Percentiles rank a stretch among this genome's conserved stretches.
Conservation (phyloP, 371 early-diverging fungal species). For the Saksenaea vasiformis region DNA sequence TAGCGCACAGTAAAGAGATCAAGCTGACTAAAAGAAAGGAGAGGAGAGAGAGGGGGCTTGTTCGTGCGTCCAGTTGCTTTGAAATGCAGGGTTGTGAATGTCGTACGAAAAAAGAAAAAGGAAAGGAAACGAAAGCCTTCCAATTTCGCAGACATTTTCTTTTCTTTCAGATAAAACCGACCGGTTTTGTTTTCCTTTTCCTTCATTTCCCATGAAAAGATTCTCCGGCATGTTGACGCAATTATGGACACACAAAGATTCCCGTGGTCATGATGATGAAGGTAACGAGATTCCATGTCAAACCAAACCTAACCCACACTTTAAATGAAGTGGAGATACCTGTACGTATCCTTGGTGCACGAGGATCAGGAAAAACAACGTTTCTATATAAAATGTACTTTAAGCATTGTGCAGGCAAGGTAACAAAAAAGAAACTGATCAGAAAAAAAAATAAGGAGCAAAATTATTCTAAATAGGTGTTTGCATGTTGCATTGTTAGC, state of each 20-base stretch:
- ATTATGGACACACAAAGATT: background rate
- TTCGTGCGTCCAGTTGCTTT: background rate
- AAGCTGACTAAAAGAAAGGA: background rate
- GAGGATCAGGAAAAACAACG: slow-evolving; percentile 37
- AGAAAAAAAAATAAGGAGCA: background rate
- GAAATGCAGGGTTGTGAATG: background rate
- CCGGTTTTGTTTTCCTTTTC: background rate
- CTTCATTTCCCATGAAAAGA: background rate
- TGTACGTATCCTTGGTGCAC: slow-evolving; percentile 26
- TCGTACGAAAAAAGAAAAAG: background rate
- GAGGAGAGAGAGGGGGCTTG: background rate
- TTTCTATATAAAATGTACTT: slow-evolving; percentile 40
- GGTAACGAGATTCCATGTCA: background rate
- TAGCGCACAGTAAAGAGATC: background rate
- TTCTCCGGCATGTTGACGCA: background rate
- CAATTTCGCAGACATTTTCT: background rate
- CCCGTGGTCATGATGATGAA: background rate
- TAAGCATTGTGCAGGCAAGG: slow-evolving; percentile 26
- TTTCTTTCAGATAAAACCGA: background rate
- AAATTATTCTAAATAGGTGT: background rate
- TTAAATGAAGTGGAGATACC: slow-evolving; percentile 6
- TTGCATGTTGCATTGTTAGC: slow-evolving; percentile 13
- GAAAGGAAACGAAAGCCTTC: background rate
- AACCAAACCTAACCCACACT: background rate
- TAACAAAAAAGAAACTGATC: background rate